Percentiles rank a stretch among this genome's conserved stretches.
Evolutionary conservation across 106 monocot genomes (phyloP).

Genomic region (Acorus gramineus): DNA sequence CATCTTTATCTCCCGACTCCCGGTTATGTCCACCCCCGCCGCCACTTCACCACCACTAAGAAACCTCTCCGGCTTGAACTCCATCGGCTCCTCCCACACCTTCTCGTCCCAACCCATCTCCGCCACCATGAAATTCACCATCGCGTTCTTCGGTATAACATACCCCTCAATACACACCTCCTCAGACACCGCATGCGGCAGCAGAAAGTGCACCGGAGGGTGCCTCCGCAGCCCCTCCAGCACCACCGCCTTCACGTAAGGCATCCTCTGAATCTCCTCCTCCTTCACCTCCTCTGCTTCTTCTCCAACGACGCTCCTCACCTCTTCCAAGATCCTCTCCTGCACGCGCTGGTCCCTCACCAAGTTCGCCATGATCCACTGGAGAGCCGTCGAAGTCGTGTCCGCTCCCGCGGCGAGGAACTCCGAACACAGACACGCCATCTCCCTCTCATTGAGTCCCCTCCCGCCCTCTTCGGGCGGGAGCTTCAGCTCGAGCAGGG

Average conservation of each 20-base stretch:
- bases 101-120: constrained; percentile 5
- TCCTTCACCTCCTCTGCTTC: background rate
- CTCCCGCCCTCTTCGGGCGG: constrained; percentile 4
- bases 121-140: constrained; percentile 6
- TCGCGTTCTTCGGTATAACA: constrained; percentile 8
- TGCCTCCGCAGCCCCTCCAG: constrained; percentile 10
- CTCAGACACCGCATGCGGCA: constrained; percentile 4
- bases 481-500: constrained; percentile 9
- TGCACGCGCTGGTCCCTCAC: constrained; percentile 14
- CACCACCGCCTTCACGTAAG: constrained; percentile 14
- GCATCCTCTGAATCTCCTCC: constrained; percentile 14
- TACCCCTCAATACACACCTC: constrained; percentile 1
- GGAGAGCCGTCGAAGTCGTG: constrained; percentile 15
- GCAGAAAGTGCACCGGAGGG: constrained; percentile 6
- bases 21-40: constrained; percentile 8
- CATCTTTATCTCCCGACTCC: constrained; percentile 16
- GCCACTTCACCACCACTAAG: background rate
- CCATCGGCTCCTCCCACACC: constrained; percentile 7
- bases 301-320: background rate
- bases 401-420: constrained; percentile 17
- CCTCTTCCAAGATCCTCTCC: constrained; percentile 2
- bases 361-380: constrained; percentile 22
- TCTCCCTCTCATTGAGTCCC: constrained; percentile 12
- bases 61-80: constrained; percentile 20
- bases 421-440: constrained; percentile 11